Percentiles rank a stretch among this genome's conserved stretches.
phyloP scores from a whole-genome alignment of 2,329 filamentous ascomycete genomes.

The Fusarium setosum region DNA sequence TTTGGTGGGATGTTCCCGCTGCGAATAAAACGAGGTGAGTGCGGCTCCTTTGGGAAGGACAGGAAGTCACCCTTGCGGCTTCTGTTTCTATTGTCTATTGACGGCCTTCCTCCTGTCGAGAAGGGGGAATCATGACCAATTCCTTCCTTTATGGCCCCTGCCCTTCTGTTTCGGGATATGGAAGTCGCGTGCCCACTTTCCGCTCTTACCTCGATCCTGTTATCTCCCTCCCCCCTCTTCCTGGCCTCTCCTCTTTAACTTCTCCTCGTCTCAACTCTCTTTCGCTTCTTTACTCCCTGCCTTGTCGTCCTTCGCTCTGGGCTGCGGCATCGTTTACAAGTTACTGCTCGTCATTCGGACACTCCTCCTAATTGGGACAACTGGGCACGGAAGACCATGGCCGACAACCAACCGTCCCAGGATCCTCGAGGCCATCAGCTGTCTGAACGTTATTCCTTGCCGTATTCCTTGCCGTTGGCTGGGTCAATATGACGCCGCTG shows the following conservation, averaged over 20 bases:
- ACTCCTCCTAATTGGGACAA: not conserved
- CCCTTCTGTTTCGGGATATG: not conserved
- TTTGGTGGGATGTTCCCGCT: not conserved
- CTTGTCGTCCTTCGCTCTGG: too few species aligned
- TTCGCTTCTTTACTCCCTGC: not conserved
- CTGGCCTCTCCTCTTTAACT: not conserved
- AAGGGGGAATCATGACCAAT: not conserved
- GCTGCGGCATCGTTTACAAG: too few species aligned
- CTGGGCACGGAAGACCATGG: not conserved
- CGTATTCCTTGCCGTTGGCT: conserved; percentile 28
- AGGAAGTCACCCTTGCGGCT: conserved; percentile 9
- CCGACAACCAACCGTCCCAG: not conserved
- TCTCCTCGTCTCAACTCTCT: not conserved
- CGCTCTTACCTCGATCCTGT: not conserved
- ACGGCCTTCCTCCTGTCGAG: not conserved
- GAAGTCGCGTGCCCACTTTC: conserved; percentile 22
- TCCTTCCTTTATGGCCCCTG: conserved; percentile 7
- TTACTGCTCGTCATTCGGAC: too few species aligned
- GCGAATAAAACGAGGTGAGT: conserved; percentile 5
- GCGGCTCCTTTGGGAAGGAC: conserved; percentile 1
- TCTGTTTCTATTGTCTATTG: conserved; percentile 3
- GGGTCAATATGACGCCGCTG: conserved; percentile 34
- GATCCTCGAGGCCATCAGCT: not conserved
- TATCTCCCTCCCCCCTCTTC: not conserved
- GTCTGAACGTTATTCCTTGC: conserved; percentile 8